Percentiles rank a stretch among this genome's conserved stretches.
Conservation (phyloP, 1,284 basidiomycete genomes). For the Sporisorium sorghi region DNA sequence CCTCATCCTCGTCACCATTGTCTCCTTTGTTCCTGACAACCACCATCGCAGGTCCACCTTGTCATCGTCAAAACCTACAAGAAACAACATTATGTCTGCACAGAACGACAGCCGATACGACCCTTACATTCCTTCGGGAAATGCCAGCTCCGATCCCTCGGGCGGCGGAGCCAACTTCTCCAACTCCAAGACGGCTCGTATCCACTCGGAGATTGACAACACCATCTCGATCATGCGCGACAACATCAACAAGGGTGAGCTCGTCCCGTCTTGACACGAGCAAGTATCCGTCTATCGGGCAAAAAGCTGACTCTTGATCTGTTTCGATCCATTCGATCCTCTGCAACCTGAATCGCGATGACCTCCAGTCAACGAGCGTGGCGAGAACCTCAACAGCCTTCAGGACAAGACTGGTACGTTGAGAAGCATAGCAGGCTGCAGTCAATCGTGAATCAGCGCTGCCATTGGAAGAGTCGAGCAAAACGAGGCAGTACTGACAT, state of each 20-base stretch:
- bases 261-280: neutral
- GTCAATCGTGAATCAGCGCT: neutral
- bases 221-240: conserved; percentile 88
- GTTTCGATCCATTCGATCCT: neutral
- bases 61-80: neutral
- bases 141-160: conserved; percentile 49
- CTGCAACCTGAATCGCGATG: neutral
- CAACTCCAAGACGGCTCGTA: conserved; percentile 64
- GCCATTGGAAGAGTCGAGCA: neutral
- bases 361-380: conserved; percentile 84
- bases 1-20: conserved; percentile 9
- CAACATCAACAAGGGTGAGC: conserved; percentile 76
- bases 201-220: conserved; percentile 68
- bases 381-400: conserved; percentile 90
- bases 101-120: conserved; percentile 62
- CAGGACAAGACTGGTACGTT: conserved; percentile 96
- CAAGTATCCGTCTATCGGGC: neutral
- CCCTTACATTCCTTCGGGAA: conserved; percentile 66
- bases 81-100: conserved; percentile 50
- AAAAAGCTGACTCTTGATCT: conserved; percentile 8
- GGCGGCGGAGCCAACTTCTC: conserved; percentile 56
- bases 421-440: neutral
- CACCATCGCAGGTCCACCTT: conserved; percentile 9
- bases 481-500: conserved; percentile 7
- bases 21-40: conserved; percentile 3